These are phyloP conservation scores for Citrullus mucosospermus DNA, from an alignment of 306 rosid genomes.

Conservation along the genomic window DNA sequence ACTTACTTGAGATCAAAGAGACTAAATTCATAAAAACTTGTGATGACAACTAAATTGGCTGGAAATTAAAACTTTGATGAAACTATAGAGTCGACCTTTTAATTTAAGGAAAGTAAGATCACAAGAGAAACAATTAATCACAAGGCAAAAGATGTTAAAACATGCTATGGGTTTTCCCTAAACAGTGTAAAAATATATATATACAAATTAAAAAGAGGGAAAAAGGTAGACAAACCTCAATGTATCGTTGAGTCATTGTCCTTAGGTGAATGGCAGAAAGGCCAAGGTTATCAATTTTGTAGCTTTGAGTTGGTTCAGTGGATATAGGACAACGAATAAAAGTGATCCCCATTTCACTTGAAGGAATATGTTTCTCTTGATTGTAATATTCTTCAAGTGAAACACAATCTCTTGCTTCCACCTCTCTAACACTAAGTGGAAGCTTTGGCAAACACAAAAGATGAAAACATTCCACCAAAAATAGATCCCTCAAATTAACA, in stretches of 20 bases:
- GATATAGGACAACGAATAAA: not conserved
- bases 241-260: not conserved
- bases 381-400: not conserved
- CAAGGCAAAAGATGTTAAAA: not conserved
- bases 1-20: no score
- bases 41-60: no score
- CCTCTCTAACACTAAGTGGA: not conserved
- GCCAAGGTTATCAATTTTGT: not conserved
- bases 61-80: no score
- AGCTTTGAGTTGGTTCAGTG: not conserved
- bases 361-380: not conserved
- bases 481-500: conserved; percentile 2
- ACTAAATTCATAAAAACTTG: no score
- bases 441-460: conserved; percentile 2
- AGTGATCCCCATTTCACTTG: not conserved
- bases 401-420: conserved; percentile 10
- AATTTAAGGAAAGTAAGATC: no score
- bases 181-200: no score
- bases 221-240: conserved; percentile 5
- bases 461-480: not conserved
- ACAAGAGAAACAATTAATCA: no score
- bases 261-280: not conserved
- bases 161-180: no score
- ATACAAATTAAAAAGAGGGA: no score
- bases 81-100: no score